These are phyloP conservation scores for Ploettnerulaceae sp. DNA, from an alignment of 2,329 filamentous ascomycete species.

Conservation along the genomic window DNA sequence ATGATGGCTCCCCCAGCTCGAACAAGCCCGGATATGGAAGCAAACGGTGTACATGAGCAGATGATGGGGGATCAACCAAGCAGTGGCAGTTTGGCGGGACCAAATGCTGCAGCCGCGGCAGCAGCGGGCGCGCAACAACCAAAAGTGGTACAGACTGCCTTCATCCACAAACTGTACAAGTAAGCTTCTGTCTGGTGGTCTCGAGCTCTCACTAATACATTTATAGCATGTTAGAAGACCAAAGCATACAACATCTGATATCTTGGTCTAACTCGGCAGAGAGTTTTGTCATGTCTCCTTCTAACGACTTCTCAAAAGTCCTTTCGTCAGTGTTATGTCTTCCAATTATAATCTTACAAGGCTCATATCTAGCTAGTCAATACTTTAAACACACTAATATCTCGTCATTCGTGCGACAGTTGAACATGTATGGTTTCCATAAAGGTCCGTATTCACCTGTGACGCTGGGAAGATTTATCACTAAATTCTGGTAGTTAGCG, in stretches of 20 bases:
- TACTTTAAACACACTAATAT: constrained; percentile 99
- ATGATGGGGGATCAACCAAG: constrained; percentile 37
- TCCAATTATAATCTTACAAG: constrained; percentile 1
- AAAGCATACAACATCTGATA: constrained; percentile 87
- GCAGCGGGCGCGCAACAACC: constrained; percentile 81
- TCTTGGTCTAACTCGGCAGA: constrained; percentile 92
- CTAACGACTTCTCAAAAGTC: constrained; percentile 95
- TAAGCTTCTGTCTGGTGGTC: constrained; percentile 43
- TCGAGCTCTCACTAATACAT: constrained; percentile 16
- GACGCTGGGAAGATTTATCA: constrained; percentile 7
- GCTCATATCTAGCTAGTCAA: constrained; percentile 54
- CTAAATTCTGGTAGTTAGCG: constrained; percentile 63
- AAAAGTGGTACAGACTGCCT: constrained; percentile 96
- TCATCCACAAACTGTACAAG: constrained; percentile 99
- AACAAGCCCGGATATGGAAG: constrained; percentile 31
- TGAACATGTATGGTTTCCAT: constrained; percentile 99
- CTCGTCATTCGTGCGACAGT: constrained; percentile 92
- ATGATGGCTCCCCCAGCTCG: constrained; percentile 35
- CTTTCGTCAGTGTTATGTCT: constrained; percentile 69
- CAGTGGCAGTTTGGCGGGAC: constrained; percentile 29
- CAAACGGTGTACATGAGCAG: constrained; percentile 33
- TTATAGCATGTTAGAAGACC: constrained; percentile 90
- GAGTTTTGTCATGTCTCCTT: constrained; percentile 98
- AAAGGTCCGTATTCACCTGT: constrained; percentile 61
- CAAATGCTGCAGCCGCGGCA: constrained; percentile 44